Conservation (phyloP, 2,329 filamentous ascomycete species). For the Trichoderma semiorbis region DNA sequence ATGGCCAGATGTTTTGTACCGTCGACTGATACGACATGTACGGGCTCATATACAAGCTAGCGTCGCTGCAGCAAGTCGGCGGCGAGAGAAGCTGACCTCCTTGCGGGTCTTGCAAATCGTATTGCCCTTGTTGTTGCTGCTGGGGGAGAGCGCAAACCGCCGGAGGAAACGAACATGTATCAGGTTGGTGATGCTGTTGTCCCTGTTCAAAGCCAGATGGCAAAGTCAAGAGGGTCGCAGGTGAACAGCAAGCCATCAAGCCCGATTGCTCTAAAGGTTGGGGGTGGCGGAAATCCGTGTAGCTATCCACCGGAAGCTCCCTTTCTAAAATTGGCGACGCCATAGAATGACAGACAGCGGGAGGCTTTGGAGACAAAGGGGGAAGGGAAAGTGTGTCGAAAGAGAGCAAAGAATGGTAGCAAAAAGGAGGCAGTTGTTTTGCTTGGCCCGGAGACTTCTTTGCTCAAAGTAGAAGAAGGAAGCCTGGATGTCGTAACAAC, state of each 20-base stretch:
- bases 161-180: constrained; percentile 23
- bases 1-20: constrained; percentile 32
- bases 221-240: constrained; percentile 26
- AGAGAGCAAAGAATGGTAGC: background rate
- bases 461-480: background rate
- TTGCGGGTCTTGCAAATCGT: background rate
- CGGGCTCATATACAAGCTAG: constrained; percentile 9
- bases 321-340: constrained; percentile 30
- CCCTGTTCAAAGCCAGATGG: constrained; percentile 22
- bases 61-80: constrained; percentile 20
- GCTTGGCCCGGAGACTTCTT: background rate
- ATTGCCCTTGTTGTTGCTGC: background rate
- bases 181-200: constrained; percentile 24
- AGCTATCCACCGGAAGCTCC: constrained; percentile 29
- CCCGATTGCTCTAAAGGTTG: constrained; percentile 29
- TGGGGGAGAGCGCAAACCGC: constrained; percentile 14
- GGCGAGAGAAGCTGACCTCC: constrained; percentile 10
- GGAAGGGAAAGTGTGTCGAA: background rate
- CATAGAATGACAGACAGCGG: constrained; percentile 22
- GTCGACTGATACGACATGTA: constrained; percentile 17
- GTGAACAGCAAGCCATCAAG: constrained; percentile 27
- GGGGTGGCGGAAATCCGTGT: constrained; percentile 29
- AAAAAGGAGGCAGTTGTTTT: background rate
- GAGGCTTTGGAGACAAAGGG: background rate
- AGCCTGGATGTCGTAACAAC: constrained; percentile 14